Conservation (phyloP, 2,329 filamentous ascomycete genomes). For the Colletotrichum gloeosporioides region DNA sequence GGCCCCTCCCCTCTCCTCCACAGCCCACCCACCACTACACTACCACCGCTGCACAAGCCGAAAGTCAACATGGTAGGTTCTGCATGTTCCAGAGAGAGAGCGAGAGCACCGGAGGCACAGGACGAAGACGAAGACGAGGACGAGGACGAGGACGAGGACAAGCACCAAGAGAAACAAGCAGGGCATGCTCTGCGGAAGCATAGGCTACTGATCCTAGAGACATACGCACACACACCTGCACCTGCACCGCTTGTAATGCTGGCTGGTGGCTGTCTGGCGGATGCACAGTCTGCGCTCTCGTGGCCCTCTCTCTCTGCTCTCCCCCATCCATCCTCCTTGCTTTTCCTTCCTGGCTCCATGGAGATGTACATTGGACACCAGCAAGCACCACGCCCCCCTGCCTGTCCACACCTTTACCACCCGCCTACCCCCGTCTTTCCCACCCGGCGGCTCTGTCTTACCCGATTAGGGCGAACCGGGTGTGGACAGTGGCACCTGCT, state of each 20-base stretch:
- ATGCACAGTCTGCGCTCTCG: neutral
- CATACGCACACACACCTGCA: neutral
- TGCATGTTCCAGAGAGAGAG: neutral
- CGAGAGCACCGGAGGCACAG: neutral
- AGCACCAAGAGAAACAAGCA: neutral
- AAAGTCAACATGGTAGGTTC: neutral
- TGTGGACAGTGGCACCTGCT: constrained; percentile 9
- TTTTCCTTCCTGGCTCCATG: neutral
- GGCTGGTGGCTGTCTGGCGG: neutral
- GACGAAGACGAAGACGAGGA: neutral
- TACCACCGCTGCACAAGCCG: neutral
- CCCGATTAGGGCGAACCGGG: constrained; percentile 13
- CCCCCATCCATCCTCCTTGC: neutral
- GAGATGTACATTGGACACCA: neutral
- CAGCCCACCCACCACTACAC: neutral
- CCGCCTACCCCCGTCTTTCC: neutral
- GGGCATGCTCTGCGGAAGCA: neutral
- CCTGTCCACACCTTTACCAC: neutral
- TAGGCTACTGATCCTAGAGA: neutral
- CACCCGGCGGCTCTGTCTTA: constrained; percentile 13
- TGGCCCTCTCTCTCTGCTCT: neutral
- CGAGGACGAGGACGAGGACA: neutral
- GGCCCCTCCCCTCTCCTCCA: constrained; percentile 1
- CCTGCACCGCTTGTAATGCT: neutral
- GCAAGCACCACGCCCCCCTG: neutral